Percentiles rank a stretch among this genome's conserved stretches.
Evolutionary conservation across 2,329 filamentous ascomycete species (phyloP).

Genomic region (Hypoxylon sp.): DNA sequence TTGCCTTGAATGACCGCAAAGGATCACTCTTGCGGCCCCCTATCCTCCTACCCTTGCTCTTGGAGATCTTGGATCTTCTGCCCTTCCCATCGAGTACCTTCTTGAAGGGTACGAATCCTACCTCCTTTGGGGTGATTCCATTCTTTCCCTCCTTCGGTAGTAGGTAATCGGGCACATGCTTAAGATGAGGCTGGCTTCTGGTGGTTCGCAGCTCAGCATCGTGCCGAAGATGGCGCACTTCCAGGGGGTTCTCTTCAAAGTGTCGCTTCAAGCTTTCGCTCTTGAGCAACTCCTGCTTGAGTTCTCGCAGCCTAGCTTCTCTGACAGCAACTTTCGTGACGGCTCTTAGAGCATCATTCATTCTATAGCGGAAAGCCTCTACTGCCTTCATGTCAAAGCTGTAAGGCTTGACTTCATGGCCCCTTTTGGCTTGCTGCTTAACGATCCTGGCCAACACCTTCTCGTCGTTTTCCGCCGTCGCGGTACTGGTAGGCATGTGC

Average conservation of each 20-base stretch:
- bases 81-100: conserved; percentile 65
- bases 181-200: conserved; percentile 87
- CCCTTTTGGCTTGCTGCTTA: conserved; percentile 80
- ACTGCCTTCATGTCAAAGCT: conserved; percentile 95
- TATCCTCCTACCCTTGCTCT: conserved; percentile 62
- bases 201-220: conserved; percentile 89
- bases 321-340: conserved; percentile 91
- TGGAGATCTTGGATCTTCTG: conserved; percentile 57
- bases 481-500: conserved; percentile 85
- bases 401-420: conserved; percentile 87
- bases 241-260: conserved; percentile 96
- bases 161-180: conserved; percentile 94
- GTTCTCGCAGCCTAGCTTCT: conserved; percentile 87
- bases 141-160: conserved; percentile 82
- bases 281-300: conserved; percentile 90
- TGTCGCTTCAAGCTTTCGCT: conserved; percentile 94
- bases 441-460: conserved; percentile 83
- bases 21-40: conserved; percentile 81
- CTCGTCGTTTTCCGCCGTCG: conserved; percentile 84
- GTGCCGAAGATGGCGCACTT: conserved; percentile 87
- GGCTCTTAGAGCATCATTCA: conserved; percentile 89
- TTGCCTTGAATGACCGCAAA: conserved; percentile 85
- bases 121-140: conserved; percentile 71
- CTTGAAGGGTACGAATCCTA: conserved; percentile 80
- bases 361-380: conserved; percentile 93